Base-by-base conservation (phyloP, 805 yeast genomes). In the Ogataea populi-albae region DNA sequence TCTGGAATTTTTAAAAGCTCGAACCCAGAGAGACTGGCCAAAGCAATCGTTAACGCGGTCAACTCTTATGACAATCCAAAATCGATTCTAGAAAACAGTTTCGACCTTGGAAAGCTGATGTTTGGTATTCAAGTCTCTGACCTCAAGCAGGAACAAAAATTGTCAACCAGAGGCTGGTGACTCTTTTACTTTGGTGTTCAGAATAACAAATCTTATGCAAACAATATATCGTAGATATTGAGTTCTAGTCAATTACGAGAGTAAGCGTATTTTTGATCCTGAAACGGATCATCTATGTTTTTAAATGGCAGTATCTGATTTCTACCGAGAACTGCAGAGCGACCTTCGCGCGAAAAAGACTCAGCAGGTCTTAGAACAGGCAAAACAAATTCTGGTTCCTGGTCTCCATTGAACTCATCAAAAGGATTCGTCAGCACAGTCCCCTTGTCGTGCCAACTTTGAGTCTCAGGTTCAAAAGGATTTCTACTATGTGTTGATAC, bases 21-120 rank as follows among this genome's bases (percentile, higher is more conserved):
- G 41, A 73, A 82, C 63, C 91, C 93, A 2, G 86, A 70, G 52
- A 72, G 73, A 55, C 69, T 83, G 49, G 93, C 93, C 25, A 69
- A 63, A 45, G 87, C 91, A n/a, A 79, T 83, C 56, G 93, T 83
- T 29, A 76, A 80, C 56, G 86, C 89, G 10, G 86, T 83, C 20
- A 81, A 87, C 27, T 75, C 80, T 54, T 84, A 64, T 66, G 62
- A 77, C 40, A 82, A 81, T 49, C 75, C 87, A 17, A 52, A 55
- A 47, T 68, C 72, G 49, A 60, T 83, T 18, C 71, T 83, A 55
- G 81, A 80, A 54, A 76, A 68, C 43, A 79, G 86, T 30, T 77
- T 80, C 24, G 82, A 77, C 49, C 68, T 83, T 45, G 93, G 93
- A 32, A 79, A 80, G 45, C 73, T 80, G 57, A 83, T 83, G 91